These are phyloP conservation scores for Climacium dendroides DNA, from an alignment of 225 moss, liverwort and hornwort genomes.

Conservation along the genomic window DNA sequence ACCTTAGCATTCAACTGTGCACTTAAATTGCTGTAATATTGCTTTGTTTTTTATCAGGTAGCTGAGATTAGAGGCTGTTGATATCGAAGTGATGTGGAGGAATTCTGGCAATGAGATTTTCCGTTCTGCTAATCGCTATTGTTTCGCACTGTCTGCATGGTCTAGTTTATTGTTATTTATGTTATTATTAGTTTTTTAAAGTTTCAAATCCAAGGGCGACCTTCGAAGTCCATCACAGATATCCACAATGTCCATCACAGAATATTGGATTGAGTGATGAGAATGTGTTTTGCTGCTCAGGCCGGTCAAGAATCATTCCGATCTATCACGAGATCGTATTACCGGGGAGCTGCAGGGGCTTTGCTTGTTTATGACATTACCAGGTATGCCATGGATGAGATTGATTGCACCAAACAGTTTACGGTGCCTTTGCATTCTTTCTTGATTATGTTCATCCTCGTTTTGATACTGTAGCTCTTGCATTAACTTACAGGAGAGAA, in stretches of 20 bases:
- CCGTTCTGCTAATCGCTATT: neutral
- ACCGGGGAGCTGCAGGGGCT: slow-evolving; percentile 43
- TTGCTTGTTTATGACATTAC: slow-evolving; percentile 45
- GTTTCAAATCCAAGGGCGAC: neutral
- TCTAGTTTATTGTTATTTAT: neutral
- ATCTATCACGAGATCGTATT: slow-evolving; percentile 39
- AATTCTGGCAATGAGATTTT: neutral
- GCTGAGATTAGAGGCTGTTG: neutral
- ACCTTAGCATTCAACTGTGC: neutral
- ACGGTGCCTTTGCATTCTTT: neutral
- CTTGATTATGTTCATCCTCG: neutral
- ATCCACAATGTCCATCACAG: neutral
- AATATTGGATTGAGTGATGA: neutral
- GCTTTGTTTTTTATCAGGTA: neutral
- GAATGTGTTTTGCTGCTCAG: slow-evolving; percentile 15
- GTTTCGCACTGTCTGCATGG: neutral
- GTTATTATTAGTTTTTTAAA: neutral
- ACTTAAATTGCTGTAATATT: neutral
- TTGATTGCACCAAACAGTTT: neutral
- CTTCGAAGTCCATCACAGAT: neutral
- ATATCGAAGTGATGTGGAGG: neutral
- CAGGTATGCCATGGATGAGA: slow-evolving; percentile 1
- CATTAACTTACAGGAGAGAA: slow-evolving; percentile 47
- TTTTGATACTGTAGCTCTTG: neutral
- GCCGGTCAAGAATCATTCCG: slow-evolving; percentile 78